A percentile compares a stretch with the other conserved stretches of the same genome.
These are phyloP conservation scores for Zelopaecilomyces penicillatus DNA, from an alignment of 2,329 filamentous ascomycete species.

Conservation along the genomic window DNA sequence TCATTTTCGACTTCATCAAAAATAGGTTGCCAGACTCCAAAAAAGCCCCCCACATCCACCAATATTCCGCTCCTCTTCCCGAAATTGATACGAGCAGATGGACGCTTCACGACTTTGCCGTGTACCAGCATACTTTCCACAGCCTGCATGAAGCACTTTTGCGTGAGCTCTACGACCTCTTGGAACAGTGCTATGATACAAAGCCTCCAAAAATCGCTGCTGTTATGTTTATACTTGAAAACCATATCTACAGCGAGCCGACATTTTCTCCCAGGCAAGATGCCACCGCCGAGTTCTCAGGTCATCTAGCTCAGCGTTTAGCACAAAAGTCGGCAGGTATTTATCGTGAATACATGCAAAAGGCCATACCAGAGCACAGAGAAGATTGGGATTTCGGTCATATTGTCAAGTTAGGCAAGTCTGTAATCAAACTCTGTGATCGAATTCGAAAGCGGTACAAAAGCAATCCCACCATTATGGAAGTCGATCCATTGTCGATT, in stretches of 20 bases:
- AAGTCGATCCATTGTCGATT: slow-evolving; percentile 55
- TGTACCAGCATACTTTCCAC: slow-evolving; percentile 67
- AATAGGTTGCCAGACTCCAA: slow-evolving; percentile 58
- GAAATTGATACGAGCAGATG: slow-evolving; percentile 54
- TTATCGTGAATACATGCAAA: slow-evolving; percentile 71
- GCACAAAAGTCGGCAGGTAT: slow-evolving; percentile 66
- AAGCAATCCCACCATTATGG: slow-evolving; percentile 81
- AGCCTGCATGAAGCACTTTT: slow-evolving; percentile 73
- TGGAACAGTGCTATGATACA: slow-evolving; percentile 81
- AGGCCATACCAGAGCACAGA: slow-evolving; percentile 69
- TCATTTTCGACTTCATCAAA: slow-evolving; percentile 75
- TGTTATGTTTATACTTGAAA: slow-evolving; percentile 71
- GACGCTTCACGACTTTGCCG: slow-evolving; percentile 59
- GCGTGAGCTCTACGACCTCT: slow-evolving; percentile 77
- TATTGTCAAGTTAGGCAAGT: slow-evolving; percentile 80
- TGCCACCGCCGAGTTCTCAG: slow-evolving; percentile 63
- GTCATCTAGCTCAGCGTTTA: slow-evolving; percentile 64
- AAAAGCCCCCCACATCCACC: slow-evolving; percentile 48
- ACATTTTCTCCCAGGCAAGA: slow-evolving; percentile 64
- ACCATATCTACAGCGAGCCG: slow-evolving; percentile 72
- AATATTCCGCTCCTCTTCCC: slow-evolving; percentile 40
- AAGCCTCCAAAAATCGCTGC: slow-evolving; percentile 76
- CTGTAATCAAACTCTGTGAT: slow-evolving; percentile 75
- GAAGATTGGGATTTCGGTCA: slow-evolving; percentile 87
- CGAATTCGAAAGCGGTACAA: slow-evolving; percentile 88